These are phyloP conservation scores for Salix viminalis DNA, from an alignment of 345 rosid species.

Conservation along the genomic window DNA sequence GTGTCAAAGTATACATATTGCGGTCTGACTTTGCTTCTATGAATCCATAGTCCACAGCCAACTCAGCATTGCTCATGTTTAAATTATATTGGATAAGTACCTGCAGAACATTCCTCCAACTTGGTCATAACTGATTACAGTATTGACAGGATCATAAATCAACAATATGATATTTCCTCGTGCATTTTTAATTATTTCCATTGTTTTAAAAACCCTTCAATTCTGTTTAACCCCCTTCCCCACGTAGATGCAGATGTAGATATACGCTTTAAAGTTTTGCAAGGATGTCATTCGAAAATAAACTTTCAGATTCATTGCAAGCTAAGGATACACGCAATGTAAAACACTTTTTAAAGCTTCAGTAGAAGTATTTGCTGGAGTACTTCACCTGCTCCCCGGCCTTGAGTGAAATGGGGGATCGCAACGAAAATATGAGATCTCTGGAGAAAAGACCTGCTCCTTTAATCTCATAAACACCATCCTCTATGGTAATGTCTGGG, in stretches of 20 bases:
- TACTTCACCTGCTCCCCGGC: conserved; percentile 83
- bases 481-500: conserved; percentile 65
- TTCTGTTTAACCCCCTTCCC: neutral
- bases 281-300: neutral
- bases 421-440: conserved; percentile 78
- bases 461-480: conserved; percentile 86
- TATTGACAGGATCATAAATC: conserved; percentile 7
- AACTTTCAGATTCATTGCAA: neutral
- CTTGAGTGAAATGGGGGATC: conserved; percentile 68
- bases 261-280: no score
- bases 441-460: conserved; percentile 88
- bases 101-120: conserved; percentile 33
- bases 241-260: no score
- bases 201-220: neutral
- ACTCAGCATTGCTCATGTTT: conserved; percentile 81
- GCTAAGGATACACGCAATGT: neutral
- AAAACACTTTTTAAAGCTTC: neutral
- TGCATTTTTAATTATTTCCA: neutral
- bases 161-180: neutral
- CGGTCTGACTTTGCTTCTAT: conserved; percentile 60
- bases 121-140: conserved; percentile 6
- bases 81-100: conserved; percentile 78
- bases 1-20: conserved; percentile 70
- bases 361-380: neutral
- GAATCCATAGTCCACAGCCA: conserved; percentile 91